Base-by-base conservation (phyloP, 2,329 filamentous ascomycete species). In the Diaporthe eres region DNA sequence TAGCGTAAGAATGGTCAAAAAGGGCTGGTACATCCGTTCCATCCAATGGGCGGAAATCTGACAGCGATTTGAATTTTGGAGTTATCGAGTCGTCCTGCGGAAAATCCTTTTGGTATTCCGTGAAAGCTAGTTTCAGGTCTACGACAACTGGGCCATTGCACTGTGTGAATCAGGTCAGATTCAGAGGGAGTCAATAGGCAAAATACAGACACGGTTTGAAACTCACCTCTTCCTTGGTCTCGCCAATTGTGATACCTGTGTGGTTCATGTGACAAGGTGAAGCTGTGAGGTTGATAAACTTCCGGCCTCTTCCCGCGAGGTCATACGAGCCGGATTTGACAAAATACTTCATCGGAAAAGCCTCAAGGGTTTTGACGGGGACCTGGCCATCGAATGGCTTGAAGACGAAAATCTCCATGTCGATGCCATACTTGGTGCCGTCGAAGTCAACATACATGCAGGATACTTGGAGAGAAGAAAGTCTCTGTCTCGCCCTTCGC, bases 101-200 rank as follows among this genome's bases (percentile, higher is more conserved):
- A 37, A 19, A 51, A 17, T 67, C 63, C 28, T 77, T 61, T 55
- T 78, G 60, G 39, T 80, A 81, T 1, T 53, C 49, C 0, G 22
- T 53, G 9, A 53, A 53, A 12, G 81, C 81, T 25, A 79, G 71
- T 53, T 80, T 79, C 31, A 81, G 79, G 68, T 84, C 82, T 4
- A 83, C 74, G 0, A 83, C 77, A 0, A 83, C 81, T 12, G 80
- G 78, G 49, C 81, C 82, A 28, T 79, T 79, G 3, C 22, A 25
- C 49, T 31, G 31, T 31, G 31, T 31, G 31, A 31, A 31, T 31
- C 31, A 31, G 31, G 31, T 31, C 31, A 31, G 31, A n/a, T n/a
- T n/a, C n/a, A n/a, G n/a, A n/a, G n/a, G n/a, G n/a, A n/a, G n/a
- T n/a, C n/a, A n/a, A n/a, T n/a, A n/a, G n/a, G 31, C 31, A 31